These are phyloP conservation scores for Cordia subcordata DNA, from an alignment of 257 asterid genomes.

Conservation along the genomic window DNA sequence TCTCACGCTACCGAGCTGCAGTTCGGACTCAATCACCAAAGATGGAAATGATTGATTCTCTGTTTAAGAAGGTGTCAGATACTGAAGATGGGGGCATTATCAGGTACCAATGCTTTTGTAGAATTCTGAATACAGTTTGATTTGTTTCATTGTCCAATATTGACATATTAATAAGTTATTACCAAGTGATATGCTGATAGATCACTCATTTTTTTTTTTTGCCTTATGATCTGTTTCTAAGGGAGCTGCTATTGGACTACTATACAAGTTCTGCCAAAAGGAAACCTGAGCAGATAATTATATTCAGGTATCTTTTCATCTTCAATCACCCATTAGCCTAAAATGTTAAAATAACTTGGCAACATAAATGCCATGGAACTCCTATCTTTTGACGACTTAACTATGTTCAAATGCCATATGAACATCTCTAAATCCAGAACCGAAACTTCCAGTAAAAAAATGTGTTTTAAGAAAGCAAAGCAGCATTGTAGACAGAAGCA, in stretches of 20 bases:
- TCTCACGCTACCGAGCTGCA: conserved; percentile 61
- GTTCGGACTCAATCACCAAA: conserved; percentile 67
- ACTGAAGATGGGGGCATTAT: conserved; percentile 49
- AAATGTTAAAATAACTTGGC: too few species aligned
- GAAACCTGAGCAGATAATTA: conserved; percentile 59
- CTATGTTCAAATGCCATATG: too few species aligned
- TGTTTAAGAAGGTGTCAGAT: conserved; percentile 36
- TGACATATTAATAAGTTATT: not conserved
- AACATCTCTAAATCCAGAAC: too few species aligned
- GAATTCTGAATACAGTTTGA: not conserved
- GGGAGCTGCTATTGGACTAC: conserved; percentile 37
- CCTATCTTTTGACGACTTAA: too few species aligned
- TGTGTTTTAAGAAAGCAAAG: too few species aligned
- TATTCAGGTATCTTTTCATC: conserved; percentile 45
- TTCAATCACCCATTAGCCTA: too few species aligned
- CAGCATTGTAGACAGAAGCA: too few species aligned
- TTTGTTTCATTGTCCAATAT: not conserved
- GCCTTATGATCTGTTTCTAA: not conserved
- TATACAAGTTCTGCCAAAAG: conserved; percentile 25
- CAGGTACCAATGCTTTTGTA: conserved; percentile 29
- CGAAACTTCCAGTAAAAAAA: too few species aligned
- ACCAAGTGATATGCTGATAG: too few species aligned
- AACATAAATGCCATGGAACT: too few species aligned
- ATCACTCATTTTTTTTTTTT: too few species aligned
- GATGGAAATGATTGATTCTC: conserved; percentile 56